Percentiles rank a stretch among this genome's conserved stretches.
Conservation (phyloP, 306 rosid species). For the Cucurbita maxima region DNA sequence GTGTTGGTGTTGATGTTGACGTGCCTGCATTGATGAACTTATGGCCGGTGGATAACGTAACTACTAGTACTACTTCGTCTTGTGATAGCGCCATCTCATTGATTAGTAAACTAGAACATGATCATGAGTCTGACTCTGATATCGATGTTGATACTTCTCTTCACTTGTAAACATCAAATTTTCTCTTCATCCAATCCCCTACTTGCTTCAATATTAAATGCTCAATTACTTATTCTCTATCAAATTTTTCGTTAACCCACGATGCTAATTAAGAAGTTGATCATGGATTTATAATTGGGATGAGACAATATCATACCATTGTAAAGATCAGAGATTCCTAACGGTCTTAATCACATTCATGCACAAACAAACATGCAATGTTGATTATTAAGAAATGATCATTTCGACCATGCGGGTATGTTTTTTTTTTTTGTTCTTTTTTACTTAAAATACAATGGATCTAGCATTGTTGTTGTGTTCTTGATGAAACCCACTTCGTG, state of each 20-base stretch:
- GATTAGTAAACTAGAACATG: conserved; percentile 12
- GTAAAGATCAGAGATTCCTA: too few relatives aligned
- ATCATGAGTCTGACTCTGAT: conserved; percentile 19
- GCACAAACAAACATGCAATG: too few relatives aligned
- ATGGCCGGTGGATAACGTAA: conserved; percentile 1
- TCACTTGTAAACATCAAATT: conserved; percentile 36
- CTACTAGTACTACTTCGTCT: background rate
- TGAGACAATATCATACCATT: too few relatives aligned
- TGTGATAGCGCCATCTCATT: conserved; percentile 3
- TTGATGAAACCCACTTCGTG: background rate
- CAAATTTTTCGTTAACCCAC: too few relatives aligned
- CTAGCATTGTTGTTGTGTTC: background rate
- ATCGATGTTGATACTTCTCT: conserved; percentile 82
- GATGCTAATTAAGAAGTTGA: too few relatives aligned
- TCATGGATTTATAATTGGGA: too few relatives aligned
- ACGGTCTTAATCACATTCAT: too few relatives aligned
- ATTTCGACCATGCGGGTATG: too few relatives aligned
- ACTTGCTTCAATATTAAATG: background rate
- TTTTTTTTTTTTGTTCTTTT: too few relatives aligned
- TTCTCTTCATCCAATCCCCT: background rate
- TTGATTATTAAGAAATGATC: background rate
- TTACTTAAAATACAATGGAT: too few relatives aligned
- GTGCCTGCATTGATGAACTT: conserved; percentile 13
- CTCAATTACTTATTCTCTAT: too few relatives aligned
- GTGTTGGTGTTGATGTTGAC: background rate